Evolutionary conservation across 257 asterid species (phyloP).

Genomic region (Solanum okadae): DNA sequence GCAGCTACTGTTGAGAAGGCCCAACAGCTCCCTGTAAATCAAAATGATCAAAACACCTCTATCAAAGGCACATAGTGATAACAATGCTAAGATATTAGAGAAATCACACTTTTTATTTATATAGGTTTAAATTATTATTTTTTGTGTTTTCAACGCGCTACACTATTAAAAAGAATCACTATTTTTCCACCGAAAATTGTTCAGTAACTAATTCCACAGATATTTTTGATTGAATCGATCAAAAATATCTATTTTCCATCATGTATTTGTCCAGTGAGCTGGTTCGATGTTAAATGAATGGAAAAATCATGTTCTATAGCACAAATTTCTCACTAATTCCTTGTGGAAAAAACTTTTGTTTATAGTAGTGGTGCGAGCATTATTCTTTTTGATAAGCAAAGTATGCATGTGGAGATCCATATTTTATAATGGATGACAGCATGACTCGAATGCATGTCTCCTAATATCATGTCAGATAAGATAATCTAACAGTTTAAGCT

Average conservation of each 20-base stretch:
- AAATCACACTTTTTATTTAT: not conserved
- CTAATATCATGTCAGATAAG: not conserved
- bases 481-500: not conserved
- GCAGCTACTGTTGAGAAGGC: constrained; percentile 11
- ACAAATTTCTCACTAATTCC: not conserved
- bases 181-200: not conserved
- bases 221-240: not conserved
- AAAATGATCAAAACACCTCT: not conserved
- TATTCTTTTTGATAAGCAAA: not conserved
- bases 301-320: not conserved
- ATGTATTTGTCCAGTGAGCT: not conserved
- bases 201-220: not conserved
- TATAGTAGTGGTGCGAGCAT: not conserved
- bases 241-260: too few species aligned
- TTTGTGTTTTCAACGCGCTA: not conserved
- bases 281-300: not conserved
- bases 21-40: not conserved
- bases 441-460: not conserved
- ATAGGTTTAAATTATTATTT: too few species aligned
- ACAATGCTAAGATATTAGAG: not conserved
- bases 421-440: too few species aligned
- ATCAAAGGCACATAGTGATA: not conserved
- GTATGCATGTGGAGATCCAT: not conserved
- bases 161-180: not conserved
- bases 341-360: not conserved